Percentiles rank a stretch among this genome's conserved stretches.
Conservation (phyloP, 768 basidiomycete genomes). For the Sarcomyxa edulis region DNA sequence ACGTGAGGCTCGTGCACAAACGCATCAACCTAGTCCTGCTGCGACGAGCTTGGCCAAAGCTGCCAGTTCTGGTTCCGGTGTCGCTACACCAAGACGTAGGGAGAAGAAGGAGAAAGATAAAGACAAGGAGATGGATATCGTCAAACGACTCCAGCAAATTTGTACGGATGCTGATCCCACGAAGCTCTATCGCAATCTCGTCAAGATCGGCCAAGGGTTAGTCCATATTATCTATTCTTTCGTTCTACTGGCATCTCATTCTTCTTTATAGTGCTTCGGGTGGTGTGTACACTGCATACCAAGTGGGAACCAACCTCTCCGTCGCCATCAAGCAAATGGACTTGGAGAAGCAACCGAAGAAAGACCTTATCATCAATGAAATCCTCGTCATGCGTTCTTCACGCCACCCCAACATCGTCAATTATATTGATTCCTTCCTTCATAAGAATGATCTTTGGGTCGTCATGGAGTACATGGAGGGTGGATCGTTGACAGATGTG, state of each 20-base stretch:
- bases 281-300: constrained; percentile 97
- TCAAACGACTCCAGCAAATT: constrained; percentile 86
- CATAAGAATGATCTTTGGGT: constrained; percentile 99
- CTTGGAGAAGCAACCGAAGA: constrained; percentile 98
- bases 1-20: constrained; percentile 29
- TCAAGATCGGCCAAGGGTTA: constrained; percentile 98
- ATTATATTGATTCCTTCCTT: constrained; percentile 98
- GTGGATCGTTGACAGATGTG: constrained; percentile 90
- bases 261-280: constrained; percentile 72
- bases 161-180: constrained; percentile 98
- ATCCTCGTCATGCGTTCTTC: constrained; percentile 98
- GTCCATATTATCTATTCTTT: constrained; percentile 18
- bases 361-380: constrained; percentile 99
- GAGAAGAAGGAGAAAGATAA: constrained; percentile 84
- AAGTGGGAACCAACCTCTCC: constrained; percentile 88
- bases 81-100: constrained; percentile 76
- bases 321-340: constrained; percentile 99
- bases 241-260: constrained; percentile 6
- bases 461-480: constrained; percentile 99
- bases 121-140: constrained; percentile 82
- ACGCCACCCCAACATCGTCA: constrained; percentile 98
- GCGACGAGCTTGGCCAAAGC: constrained; percentile 63
- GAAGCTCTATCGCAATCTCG: constrained; percentile 82
- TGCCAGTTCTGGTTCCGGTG: constrained; percentile 53
- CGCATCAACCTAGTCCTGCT: constrained; percentile 57